These are phyloP conservation scores for Porcisia hertigi DNA, from an alignment of 208 protist genomes.

Conservation along the genomic window DNA sequence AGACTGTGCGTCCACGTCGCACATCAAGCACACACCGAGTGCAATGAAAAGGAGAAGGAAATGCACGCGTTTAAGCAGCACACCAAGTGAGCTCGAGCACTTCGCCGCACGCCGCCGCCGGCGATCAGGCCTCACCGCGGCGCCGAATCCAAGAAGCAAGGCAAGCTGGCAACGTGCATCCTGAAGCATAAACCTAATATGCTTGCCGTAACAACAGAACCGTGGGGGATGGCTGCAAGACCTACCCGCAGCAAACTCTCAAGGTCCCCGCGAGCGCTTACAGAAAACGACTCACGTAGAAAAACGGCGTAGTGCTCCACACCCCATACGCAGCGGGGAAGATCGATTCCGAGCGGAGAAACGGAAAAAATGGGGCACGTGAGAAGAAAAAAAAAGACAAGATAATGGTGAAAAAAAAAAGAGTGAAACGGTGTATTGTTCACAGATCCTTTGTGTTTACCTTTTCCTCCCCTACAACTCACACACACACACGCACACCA, in stretches of 20 bases:
- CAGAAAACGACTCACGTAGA: background rate
- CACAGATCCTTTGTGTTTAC: background rate
- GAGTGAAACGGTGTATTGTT: background rate
- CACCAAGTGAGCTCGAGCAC: background rate
- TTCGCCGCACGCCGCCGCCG: background rate
- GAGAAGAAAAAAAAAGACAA: conserved; percentile 4
- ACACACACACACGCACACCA: too few species aligned
- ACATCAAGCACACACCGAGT: background rate
- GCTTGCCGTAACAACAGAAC: background rate
- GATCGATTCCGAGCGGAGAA: too few species aligned
- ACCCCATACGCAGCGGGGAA: too few species aligned
- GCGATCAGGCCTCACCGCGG: background rate
- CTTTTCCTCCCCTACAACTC: background rate
- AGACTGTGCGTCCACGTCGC: background rate
- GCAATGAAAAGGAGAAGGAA: background rate
- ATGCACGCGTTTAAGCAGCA: background rate
- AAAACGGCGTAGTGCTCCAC: too few species aligned
- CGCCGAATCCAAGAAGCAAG: background rate
- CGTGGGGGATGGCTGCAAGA: background rate
- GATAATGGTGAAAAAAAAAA: background rate
- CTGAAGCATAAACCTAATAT: conserved; percentile 1
- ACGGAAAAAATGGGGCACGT: too few species aligned
- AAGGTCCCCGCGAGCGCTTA: background rate
- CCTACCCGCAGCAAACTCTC: background rate
- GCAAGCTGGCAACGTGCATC: conserved; percentile 2